phyloP scores from a whole-genome alignment of 2,329 filamentous ascomycete species.

The Aspergillus sp. region DNA sequence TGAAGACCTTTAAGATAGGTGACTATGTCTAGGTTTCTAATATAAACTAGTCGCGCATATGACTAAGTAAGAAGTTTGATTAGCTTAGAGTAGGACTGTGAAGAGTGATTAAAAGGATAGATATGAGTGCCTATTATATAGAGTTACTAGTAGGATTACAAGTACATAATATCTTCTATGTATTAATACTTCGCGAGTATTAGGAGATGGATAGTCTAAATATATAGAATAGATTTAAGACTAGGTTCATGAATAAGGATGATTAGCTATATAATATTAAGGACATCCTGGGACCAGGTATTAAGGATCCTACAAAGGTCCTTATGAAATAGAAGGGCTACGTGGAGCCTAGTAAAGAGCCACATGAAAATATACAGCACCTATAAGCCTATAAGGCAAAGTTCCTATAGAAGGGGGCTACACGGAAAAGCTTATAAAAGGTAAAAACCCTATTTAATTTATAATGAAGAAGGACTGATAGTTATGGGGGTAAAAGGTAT shows the following conservation, averaged over 20 bases:
- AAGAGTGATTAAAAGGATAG: slow-evolving; percentile 2
- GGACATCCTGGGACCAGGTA: background rate
- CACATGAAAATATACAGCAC: background rate
- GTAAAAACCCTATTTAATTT: too few species aligned
- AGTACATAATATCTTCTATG: slow-evolving; percentile 2
- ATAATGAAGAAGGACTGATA: too few species aligned
- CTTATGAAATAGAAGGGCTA: background rate
- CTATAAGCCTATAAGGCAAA: background rate
- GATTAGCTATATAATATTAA: slow-evolving; percentile 1
- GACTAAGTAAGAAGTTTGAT: slow-evolving; percentile 1
- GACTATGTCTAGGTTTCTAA: background rate
- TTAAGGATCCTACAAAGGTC: background rate
- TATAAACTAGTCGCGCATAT: background rate
- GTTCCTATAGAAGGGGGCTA: background rate
- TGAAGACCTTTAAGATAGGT: background rate
- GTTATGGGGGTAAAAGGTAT: background rate
- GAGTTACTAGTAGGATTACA: background rate
- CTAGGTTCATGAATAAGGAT: background rate
- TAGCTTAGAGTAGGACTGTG: background rate
- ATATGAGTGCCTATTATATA: background rate
- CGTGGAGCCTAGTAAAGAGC: background rate
- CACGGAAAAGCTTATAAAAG: background rate
- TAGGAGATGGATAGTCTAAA: background rate
- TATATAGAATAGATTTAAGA: background rate
- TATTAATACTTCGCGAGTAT: background rate